These are phyloP conservation scores for Solanum virginianum DNA, from an alignment of 257 asterid species.

Conservation along the genomic window DNA sequence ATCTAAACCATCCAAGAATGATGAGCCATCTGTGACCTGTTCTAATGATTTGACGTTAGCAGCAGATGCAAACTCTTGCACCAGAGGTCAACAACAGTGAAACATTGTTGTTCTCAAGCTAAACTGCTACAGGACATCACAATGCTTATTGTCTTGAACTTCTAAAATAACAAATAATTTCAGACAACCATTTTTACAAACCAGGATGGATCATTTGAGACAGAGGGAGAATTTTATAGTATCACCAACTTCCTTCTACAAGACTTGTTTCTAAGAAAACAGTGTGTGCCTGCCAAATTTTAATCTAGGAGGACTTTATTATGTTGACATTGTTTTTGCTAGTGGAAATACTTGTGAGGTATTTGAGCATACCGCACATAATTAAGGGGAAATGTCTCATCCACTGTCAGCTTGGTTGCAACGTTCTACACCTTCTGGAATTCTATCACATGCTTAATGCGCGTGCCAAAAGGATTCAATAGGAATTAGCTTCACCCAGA, in stretches of 20 bases:
- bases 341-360: conserved; percentile 18
- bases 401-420: conserved; percentile 94
- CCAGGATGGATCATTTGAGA: background rate
- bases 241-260: background rate
- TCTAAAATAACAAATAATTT: no score
- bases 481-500: conserved; percentile 74
- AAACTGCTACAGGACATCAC: conserved; percentile 14
- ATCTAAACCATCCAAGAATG: conserved; percentile 15
- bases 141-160: no score
- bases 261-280: background rate
- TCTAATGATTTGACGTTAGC: conserved; percentile 3
- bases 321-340: background rate
- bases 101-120: conserved; percentile 8
- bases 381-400: conserved; percentile 72
- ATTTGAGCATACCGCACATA: conserved; percentile 63
- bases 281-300: background rate
- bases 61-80: background rate
- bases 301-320: background rate
- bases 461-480: conserved; percentile 67
- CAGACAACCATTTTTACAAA: no score
- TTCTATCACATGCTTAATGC: conserved; percentile 77
- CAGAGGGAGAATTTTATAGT: no score
- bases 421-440: conserved; percentile 75
- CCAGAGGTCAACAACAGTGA: background rate
- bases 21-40: conserved; percentile 9